Percentiles rank a stretch among this genome's conserved stretches.
These are phyloP conservation scores for Hydnomerulius pinastri DNA, from an alignment of 768 basidiomycete species.

Conservation along the genomic window DNA sequence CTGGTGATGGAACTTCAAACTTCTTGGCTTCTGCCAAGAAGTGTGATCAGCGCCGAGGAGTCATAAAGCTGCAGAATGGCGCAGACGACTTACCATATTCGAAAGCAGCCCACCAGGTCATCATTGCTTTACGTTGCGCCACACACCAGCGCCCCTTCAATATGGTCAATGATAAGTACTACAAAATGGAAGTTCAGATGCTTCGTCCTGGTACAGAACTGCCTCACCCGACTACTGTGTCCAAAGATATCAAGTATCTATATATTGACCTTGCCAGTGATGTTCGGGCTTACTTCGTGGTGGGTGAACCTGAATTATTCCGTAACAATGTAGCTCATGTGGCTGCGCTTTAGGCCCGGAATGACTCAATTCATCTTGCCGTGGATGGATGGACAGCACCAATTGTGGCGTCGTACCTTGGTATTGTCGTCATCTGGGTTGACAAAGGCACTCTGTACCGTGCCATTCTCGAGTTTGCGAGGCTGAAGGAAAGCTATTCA, in stretches of 20 bases:
- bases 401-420: slow-evolving; percentile 29
- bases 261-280: slow-evolving; percentile 12
- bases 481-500: slow-evolving; percentile 30
- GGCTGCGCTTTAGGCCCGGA: neutral
- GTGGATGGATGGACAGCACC: slow-evolving; percentile 40
- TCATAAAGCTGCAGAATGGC: no score
- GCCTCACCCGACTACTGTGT: slow-evolving; percentile 26
- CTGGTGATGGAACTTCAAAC: no score
- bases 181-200: slow-evolving; percentile 28
- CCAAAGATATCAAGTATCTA: slow-evolving; percentile 16
- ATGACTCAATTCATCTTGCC: slow-evolving; percentile 28
- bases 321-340: no score
- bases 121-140: slow-evolving; percentile 30
- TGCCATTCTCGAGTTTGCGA: slow-evolving; percentile 35
- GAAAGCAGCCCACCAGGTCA: slow-evolving; percentile 16
- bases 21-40: no score
- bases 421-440: slow-evolving; percentile 34
- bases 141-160: slow-evolving; percentile 25
- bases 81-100: neutral
- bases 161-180: slow-evolving; percentile 22
- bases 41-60: no score
- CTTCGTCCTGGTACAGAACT: slow-evolving; percentile 28
- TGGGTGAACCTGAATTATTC: slow-evolving; percentile 1
- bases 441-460: slow-evolving; percentile 28
- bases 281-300: slow-evolving; percentile 21